Evolutionary conservation across 2,329 filamentous ascomycete genomes (phyloP), one percentile per base, ranked within the genome.

Genomic region (Aureobasidium vineae): DNA sequence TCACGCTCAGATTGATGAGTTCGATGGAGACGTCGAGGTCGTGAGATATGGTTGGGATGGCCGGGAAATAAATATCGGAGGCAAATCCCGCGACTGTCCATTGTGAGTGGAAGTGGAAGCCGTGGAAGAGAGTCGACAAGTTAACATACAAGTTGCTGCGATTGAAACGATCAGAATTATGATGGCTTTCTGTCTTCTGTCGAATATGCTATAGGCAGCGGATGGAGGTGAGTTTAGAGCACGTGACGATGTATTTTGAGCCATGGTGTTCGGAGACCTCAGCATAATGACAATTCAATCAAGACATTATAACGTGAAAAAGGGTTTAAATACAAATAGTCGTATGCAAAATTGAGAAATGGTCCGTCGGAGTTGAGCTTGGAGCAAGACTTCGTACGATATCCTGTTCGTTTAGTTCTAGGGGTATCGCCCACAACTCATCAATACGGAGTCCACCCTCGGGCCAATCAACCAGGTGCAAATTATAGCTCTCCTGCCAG

Each of bases 361-460:
- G 33, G 33, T 36, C 3, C 33, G 3, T 13, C 33, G 33, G 33
- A 36, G 33, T 36, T 36, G 33, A 36, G 33, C 33, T 36, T 10
- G 33, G 33, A 13, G 33, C 33, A 36, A 11, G 33, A 36, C 33
- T 36, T 45, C 70, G 66, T 1, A 74, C 75, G 57, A 77, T 76
- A 23, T 73, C 68, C 0, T 31, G 16, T 40, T 45, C 61, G 11
- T 10, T 13, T 5, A 45, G n/a, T 6, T 45, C 41, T 1, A 2
- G 8, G 3, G 52, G 54, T 7, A 26, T 33, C 11, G 41, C 43
- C 66, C 66, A 67, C 40, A 67, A 56, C 38, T 67, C 66, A 26
- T 65, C 61, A 16, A 67, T 36, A 5, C 45, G 31, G 5, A 65
- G 26, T 6, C 41, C 41, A 1, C 41, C 41, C 11, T 40, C 5